Conservation (phyloP, 2,329 filamentous ascomycete genomes). For the Fusarium tricinctum region DNA sequence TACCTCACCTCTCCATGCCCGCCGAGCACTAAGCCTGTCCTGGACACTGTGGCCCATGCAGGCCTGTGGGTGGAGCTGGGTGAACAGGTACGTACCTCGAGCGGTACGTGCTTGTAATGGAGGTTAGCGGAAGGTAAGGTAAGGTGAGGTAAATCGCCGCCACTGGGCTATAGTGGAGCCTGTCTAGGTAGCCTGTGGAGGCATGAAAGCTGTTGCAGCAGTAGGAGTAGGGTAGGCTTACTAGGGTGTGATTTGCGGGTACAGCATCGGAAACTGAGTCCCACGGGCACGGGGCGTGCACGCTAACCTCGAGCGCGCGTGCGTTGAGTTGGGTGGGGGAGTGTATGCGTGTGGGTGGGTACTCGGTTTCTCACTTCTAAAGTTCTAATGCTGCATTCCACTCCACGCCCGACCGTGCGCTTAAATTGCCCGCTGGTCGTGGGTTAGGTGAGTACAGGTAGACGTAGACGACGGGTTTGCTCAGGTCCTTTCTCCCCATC, state of each 20-base stretch:
- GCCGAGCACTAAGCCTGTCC: neutral
- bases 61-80: too few relatives aligned
- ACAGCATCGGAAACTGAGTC: constrained; percentile 39
- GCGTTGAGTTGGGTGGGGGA: constrained; percentile 26
- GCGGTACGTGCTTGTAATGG: constrained; percentile 34
- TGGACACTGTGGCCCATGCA: neutral
- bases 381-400: constrained; percentile 32
- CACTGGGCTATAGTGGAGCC: constrained; percentile 8
- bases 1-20: neutral
- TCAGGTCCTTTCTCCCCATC: constrained; percentile 59
- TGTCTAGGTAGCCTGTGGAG: too few relatives aligned
- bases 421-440: constrained; percentile 49
- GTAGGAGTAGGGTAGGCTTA: too few relatives aligned
- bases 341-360: constrained; percentile 39
- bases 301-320: constrained; percentile 29
- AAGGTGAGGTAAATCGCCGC: constrained; percentile 22
- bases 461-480: constrained; percentile 54
- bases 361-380: constrained; percentile 19
- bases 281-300: constrained; percentile 12
- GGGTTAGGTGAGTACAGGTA: constrained; percentile 59
- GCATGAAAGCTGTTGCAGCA: neutral
- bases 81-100: neutral
- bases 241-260: constrained; percentile 37
- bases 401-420: constrained; percentile 30
- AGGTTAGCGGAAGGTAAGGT: too few relatives aligned